These are phyloP conservation scores for Artemisia tridentata DNA, from an alignment of 129 eudicot species.

Conservation along the genomic window DNA sequence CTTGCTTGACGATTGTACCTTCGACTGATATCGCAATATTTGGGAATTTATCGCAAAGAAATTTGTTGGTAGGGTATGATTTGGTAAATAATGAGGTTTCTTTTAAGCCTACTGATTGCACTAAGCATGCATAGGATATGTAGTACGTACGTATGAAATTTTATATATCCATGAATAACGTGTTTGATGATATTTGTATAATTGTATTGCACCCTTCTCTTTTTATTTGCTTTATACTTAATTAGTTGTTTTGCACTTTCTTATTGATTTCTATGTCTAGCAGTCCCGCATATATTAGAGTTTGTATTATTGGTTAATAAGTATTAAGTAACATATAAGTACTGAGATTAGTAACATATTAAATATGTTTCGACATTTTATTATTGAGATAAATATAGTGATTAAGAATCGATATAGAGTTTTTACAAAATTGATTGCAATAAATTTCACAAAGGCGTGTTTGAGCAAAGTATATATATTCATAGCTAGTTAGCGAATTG, in stretches of 20 bases:
- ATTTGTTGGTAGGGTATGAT: constrained; percentile 55
- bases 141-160: constrained; percentile 5
- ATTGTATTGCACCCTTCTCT: background rate
- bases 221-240: too few relatives aligned
- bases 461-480: background rate
- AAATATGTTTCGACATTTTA: too few relatives aligned
- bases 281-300: background rate
- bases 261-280: background rate
- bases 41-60: constrained; percentile 49
- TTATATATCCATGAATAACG: constrained; percentile 3
- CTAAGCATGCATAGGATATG: background rate
- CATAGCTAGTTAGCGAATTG: background rate
- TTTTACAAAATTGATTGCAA: too few relatives aligned
- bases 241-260: background rate
- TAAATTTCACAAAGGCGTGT: too few relatives aligned
- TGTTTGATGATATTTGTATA: background rate
- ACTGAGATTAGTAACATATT: too few relatives aligned
- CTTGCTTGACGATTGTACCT: constrained; percentile 40
- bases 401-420: too few relatives aligned
- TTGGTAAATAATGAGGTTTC: constrained; percentile 29
- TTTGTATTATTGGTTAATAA: too few relatives aligned
- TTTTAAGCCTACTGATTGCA: constrained; percentile 48
- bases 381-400: too few relatives aligned
- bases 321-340: too few relatives aligned
- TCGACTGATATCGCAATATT: constrained; percentile 22